Evolutionary conservation across 441 rosid species (phyloP).

Genomic region (Brassica hybrid): DNA sequence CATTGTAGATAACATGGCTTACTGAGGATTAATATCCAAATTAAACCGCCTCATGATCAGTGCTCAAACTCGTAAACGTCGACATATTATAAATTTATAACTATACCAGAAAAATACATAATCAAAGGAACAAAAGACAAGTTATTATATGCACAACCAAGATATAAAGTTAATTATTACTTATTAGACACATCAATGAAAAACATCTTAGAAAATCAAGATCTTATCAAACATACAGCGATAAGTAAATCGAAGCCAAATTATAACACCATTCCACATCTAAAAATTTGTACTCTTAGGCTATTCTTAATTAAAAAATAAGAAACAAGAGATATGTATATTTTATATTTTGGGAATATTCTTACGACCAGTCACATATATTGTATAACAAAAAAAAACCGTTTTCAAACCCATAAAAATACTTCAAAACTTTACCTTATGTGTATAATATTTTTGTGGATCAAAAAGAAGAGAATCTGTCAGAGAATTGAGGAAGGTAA

Average conservation of each 20-base stretch:
- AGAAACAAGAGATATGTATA: conserved; percentile 7
- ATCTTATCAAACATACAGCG: conserved; percentile 35
- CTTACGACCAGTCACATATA: conserved; percentile 45
- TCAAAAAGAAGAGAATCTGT: conserved; percentile 26
- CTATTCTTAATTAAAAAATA: conserved; percentile 14
- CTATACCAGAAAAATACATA: not conserved
- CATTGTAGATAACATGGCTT: not conserved
- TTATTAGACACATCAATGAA: conserved; percentile 12
- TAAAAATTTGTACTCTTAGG: conserved; percentile 31
- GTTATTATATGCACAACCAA: conserved; percentile 21
- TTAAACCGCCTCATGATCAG: not conserved
- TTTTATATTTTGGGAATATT: conserved; percentile 32
- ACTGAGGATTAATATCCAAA: not conserved
- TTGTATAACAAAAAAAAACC: conserved; percentile 22
- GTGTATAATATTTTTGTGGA: conserved; percentile 22
- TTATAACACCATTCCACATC: conserved; percentile 18
- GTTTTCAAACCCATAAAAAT: conserved; percentile 25
- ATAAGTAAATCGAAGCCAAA: conserved; percentile 31
- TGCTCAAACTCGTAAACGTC: not conserved
- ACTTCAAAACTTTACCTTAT: conserved; percentile 40
- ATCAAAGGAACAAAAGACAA: not conserved
- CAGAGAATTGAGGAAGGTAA: conserved; percentile 61
- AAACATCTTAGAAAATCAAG: not conserved
- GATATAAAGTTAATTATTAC: conserved; percentile 16
- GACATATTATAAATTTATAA: not conserved